Conservation (phyloP, 371 early-diverging fungal genomes). For the Circinella umbellata region DNA sequence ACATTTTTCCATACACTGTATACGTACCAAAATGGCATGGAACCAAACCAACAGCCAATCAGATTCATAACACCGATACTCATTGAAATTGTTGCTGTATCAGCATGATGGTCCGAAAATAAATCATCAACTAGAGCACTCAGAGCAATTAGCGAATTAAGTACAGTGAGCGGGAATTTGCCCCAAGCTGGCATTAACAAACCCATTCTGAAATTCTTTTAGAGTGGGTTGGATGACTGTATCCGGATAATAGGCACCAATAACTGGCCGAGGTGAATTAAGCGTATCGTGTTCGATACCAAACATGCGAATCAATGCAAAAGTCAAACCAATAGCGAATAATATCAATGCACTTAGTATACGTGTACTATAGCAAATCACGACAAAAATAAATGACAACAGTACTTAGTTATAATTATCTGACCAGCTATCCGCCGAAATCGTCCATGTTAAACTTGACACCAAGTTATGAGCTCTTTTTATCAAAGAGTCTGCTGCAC, state of each 20-base stretch:
- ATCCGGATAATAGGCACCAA: slow-evolving; percentile 67
- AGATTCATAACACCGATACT: slow-evolving; percentile 87
- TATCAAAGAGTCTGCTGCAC: slow-evolving; percentile 79
- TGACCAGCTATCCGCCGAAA: slow-evolving; percentile 57
- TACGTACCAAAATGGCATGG: slow-evolving; percentile 77
- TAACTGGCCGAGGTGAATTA: slow-evolving; percentile 39
- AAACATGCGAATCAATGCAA: slow-evolving; percentile 66
- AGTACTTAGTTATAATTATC: slow-evolving; percentile 82
- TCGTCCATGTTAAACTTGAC: slow-evolving; percentile 33
- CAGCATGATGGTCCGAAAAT: slow-evolving; percentile 72
- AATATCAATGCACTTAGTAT: slow-evolving; percentile 78
- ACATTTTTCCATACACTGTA: no score
- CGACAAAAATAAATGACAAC: slow-evolving; percentile 68
- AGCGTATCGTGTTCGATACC: slow-evolving; percentile 24
- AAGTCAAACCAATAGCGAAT: slow-evolving; percentile 73
- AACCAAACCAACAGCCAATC: slow-evolving; percentile 85
- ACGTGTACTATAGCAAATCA: slow-evolving; percentile 70
- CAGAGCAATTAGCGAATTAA: slow-evolving; percentile 89
- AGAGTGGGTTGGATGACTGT: slow-evolving; percentile 64
- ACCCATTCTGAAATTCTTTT: slow-evolving; percentile 71
- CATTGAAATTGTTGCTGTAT: slow-evolving; percentile 65
- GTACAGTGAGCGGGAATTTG: slow-evolving; percentile 87
- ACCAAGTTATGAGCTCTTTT: slow-evolving; percentile 74
- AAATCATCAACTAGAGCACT: slow-evolving; percentile 81
- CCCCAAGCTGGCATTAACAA: slow-evolving; percentile 83